These are phyloP conservation scores for Sporopachydermia cereana DNA, from an alignment of 1,139 yeast species.

Conservation along the genomic window DNA sequence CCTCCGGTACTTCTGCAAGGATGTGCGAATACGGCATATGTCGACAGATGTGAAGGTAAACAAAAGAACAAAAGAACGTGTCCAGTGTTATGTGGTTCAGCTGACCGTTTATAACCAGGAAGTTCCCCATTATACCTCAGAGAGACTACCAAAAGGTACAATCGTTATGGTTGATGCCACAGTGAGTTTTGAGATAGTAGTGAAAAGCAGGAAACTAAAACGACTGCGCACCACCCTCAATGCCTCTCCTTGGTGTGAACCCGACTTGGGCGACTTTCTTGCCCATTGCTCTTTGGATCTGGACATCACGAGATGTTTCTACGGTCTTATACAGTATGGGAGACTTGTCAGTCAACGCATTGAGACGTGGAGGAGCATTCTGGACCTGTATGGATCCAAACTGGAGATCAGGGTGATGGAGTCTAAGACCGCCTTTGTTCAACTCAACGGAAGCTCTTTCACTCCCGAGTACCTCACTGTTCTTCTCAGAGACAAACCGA, in stretches of 20 bases:
- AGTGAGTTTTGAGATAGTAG: background rate
- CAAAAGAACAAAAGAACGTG: background rate
- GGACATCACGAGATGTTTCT: constrained; percentile 5
- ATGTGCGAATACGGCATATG: background rate
- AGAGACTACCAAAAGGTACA: background rate
- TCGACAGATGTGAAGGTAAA: background rate
- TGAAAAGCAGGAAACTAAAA: background rate
- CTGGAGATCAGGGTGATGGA: no score
- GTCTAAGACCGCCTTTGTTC: no score
- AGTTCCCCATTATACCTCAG: background rate
- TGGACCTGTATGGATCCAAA: background rate
- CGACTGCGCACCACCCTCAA: background rate
- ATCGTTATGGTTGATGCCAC: background rate
- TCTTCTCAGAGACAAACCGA: background rate
- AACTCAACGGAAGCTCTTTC: background rate
- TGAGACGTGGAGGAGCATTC: background rate
- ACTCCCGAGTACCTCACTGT: background rate
- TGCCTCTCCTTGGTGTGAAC: background rate
- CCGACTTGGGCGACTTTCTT: background rate
- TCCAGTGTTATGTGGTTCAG: background rate
- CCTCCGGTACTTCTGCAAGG: background rate
- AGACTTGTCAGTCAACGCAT: background rate
- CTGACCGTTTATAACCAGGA: background rate
- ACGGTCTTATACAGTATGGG: background rate
- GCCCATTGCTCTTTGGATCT: background rate